Conservation (phyloP, 176 grass and related monocot genomes). For the Oryza glaberrima region DNA sequence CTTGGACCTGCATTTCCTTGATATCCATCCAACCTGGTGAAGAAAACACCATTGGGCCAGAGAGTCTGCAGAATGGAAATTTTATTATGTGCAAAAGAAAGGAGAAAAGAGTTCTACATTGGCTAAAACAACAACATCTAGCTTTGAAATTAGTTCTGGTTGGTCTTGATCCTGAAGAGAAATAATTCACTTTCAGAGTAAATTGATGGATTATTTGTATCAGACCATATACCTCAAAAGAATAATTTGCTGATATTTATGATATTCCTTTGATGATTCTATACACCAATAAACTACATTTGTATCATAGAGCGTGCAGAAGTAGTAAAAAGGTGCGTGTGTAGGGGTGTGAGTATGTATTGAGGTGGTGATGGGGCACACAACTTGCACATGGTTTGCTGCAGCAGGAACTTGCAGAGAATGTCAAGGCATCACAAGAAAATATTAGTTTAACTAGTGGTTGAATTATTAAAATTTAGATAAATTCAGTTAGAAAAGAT, state of each 20-base stretch:
- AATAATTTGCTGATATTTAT: slow-evolving; percentile 20
- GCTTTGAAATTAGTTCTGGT: slow-evolving; percentile 14
- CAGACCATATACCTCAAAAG: slow-evolving; percentile 10
- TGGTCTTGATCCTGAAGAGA: background rate
- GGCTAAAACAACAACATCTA: slow-evolving; percentile 23
- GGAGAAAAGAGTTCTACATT: slow-evolving; percentile 5
- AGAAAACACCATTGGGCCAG: slow-evolving; percentile 92
- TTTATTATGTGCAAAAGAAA: slow-evolving; percentile 38
- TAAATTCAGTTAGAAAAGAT: background rate
- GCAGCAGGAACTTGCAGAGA: background rate
- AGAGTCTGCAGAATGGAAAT: slow-evolving; percentile 58
- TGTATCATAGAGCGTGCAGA: background rate
- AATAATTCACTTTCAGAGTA: background rate
- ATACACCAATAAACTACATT: background rate
- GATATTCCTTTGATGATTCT: background rate
- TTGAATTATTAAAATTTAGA: slow-evolving; percentile 2
- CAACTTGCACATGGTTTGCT: slow-evolving; percentile 31
- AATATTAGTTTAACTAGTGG: slow-evolving; percentile 9
- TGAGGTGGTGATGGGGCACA: background rate
- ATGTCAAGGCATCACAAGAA: background rate
- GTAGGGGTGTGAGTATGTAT: too few relatives aligned
- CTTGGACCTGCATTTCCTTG: slow-evolving; percentile 49
- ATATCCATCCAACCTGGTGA: slow-evolving; percentile 75
- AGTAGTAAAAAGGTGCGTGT: background rate
- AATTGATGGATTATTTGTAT: slow-evolving; percentile 12